Evolutionary conservation across 305 asterid genomes (phyloP), one percentile per base, ranked within the genome.

Genomic region (Lippia alba): DNA sequence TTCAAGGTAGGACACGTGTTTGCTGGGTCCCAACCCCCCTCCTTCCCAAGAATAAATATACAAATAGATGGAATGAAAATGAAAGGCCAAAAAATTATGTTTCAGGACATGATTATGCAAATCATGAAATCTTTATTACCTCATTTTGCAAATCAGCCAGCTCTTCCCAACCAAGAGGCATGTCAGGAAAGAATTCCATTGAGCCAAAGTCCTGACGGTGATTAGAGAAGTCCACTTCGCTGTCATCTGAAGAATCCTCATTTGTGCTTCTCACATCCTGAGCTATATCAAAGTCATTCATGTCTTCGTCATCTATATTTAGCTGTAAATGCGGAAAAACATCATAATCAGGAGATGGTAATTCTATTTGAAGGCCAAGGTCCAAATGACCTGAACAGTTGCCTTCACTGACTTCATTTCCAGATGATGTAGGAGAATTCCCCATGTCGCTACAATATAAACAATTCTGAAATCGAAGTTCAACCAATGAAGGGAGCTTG

Each of bases 381-480:
- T 65, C 75, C 45, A 56, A 67, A 69, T 64, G 77, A 75, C 80
- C 79, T 17, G 84, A 83, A 75, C 48, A 74, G 49, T 36, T 46
- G 76, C 76, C 72, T 20, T 73, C 85, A 76, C 56, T 75, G 60
- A 39, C 54, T 17, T 67, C 71, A 65, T 71, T 80, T 63, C 78
- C 74, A 50, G 84, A 75, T 77, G 90, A 73, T 72, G 77, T 56
- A 71, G 80, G 70, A 79, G 78, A 81, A 61, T 62, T 17, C 55
- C 71, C 76, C 64, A 75, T 59, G 18, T 83, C 83, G 73, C 71
- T 80, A 72, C 62, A 49, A 70, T 57, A 77, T 57, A 81, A 51
- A 79, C 82, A 84, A 66, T 81, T 86, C 69, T 92, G 97, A 74
- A 92, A 92, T 56, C 96, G 87, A 40, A 92, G 94, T 78, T 88